Conservation (phyloP, 257 asterid species). For the Solanum lycopersicoides region DNA sequence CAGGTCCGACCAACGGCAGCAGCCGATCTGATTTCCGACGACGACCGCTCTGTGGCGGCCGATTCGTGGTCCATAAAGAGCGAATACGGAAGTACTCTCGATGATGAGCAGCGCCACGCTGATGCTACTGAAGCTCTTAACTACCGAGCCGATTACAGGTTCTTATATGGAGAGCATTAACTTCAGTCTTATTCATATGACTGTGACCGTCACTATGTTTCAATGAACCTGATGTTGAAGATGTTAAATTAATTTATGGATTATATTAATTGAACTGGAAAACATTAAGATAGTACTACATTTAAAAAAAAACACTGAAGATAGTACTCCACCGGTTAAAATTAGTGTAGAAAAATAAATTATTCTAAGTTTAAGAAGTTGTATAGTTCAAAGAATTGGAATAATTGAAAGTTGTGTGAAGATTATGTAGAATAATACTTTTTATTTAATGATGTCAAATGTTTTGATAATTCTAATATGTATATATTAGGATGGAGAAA, state of each 20-base stretch:
- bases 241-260: background rate
- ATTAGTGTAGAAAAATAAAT: background rate
- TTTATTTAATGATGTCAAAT: background rate
- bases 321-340: background rate
- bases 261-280: background rate
- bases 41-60: slow-evolving; percentile 91
- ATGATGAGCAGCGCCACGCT: slow-evolving; percentile 96
- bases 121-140: slow-evolving; percentile 94
- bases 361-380: background rate
- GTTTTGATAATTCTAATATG: background rate
- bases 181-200: background rate
- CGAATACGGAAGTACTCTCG: slow-evolving; percentile 97
- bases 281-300: background rate
- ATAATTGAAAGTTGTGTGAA: background rate
- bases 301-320: background rate
- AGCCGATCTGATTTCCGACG: slow-evolving; percentile 87
- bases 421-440: background rate
- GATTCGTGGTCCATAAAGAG: slow-evolving; percentile 99
- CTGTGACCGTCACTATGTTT: background rate
- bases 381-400: background rate
- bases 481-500: background rate
- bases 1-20: slow-evolving; percentile 59
- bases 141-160: slow-evolving; percentile 83
- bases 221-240: background rate
- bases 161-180: background rate